Evolutionary conservation across 2,329 filamentous ascomycete species (phyloP).

Genomic region (Fusarium brevicatenulatum): DNA sequence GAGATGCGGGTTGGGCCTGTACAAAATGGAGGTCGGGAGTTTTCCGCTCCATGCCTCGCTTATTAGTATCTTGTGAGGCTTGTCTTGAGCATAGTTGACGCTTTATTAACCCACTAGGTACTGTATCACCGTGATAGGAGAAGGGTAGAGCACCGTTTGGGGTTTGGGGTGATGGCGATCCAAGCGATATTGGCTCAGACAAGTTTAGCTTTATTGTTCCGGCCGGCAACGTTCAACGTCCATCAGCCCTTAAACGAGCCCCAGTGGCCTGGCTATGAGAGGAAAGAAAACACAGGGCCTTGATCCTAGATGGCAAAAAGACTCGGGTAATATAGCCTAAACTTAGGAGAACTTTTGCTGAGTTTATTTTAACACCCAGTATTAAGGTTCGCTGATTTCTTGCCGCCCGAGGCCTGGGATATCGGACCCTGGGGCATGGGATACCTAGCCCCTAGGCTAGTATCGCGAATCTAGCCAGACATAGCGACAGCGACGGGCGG

Average conservation of each 20-base stretch:
- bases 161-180: conserved; percentile 27
- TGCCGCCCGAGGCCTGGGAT: conserved; percentile 2
- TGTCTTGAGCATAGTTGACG: conserved; percentile 12
- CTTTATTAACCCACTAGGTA: conserved; percentile 14
- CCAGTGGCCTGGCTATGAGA: conserved; percentile 1
- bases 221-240: conserved; percentile 39
- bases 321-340: too few species aligned
- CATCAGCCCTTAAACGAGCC: conserved; percentile 19
- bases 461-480: conserved; percentile 30
- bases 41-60: conserved; percentile 15
- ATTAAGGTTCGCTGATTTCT: too few species aligned
- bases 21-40: conserved; percentile 2
- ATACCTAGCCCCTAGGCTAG: conserved; percentile 3
- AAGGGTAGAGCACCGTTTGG: conserved; percentile 5
- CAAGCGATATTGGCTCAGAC: conserved; percentile 14
- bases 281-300: too few species aligned
- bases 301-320: too few species aligned
- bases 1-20: conserved; percentile 17
- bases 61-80: conserved; percentile 19
- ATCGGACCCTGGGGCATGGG: conserved; percentile 12
- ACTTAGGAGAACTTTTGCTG: too few species aligned
- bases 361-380: too few species aligned
- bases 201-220: conserved; percentile 28
- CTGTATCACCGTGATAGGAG: conserved; percentile 10
- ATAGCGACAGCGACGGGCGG: conserved; percentile 14